Base-by-base conservation (phyloP, 2,329 filamentous ascomycete genomes). In the Fusarium haematococcum region DNA sequence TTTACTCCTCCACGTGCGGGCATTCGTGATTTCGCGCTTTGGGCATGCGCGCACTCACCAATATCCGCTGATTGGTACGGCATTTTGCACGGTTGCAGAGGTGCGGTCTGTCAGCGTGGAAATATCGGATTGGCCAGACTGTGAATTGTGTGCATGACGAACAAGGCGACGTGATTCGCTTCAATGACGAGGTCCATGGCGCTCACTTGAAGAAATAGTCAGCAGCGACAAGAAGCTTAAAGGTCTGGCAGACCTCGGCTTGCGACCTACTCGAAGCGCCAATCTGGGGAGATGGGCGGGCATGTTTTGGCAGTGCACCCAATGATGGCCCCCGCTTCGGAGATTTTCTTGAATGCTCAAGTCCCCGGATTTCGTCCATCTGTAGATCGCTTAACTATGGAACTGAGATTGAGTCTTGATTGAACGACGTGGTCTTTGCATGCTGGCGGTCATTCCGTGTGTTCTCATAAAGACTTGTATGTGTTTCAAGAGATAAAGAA, bases 311-410 rank as follows among this genome's bases (percentile, higher is more conserved):
- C 20, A 57, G 25, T 18, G 45, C 35, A 32, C 25, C 61, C 27
- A 54, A 64, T 35, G 18, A 30, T 35, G 27, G 50, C 41, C 35
- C 48, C 50, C 62, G 62, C 50, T 45, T 57, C 48, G 50, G 62
- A 57, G 50, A 56, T 54, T 56, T 45, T 37, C 25, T 45, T 27
- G 18, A 23, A 23, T 39, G 25, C 62, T 45, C 23, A 25, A 50
- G 35, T 57, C 37, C 33, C 48, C 33, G 20, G 61, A 56, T 56
- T 33, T 43, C 35, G 18, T 25, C 16, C 37, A 43, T 64, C 62
- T 43, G 50, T 57, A 64, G 62, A 57, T 64, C 62, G 50, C 37
- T 64, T 43, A 57, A 57, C n/a, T 57, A 35, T 27, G 13, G 27
- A 27, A 57, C 23, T 23, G 50, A 64, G 50, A 43, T 64, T 45